Evolutionary conservation across 2,329 filamentous ascomycete species (phyloP).

Genomic region (Ceratocystis variospora): DNA sequence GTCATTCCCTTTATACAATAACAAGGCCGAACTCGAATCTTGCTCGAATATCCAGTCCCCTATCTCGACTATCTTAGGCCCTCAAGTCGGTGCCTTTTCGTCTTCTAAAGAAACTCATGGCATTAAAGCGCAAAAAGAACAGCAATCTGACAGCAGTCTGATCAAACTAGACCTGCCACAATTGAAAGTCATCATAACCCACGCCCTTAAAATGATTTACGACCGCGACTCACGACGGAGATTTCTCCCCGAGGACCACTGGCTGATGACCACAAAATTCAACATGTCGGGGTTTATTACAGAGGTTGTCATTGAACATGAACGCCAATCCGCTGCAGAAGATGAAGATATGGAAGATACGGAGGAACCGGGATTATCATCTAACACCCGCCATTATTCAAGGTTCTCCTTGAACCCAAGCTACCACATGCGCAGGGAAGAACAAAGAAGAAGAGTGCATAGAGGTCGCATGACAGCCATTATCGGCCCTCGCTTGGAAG

Average conservation of each 20-base stretch:
- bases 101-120: neutral
- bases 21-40: conserved; percentile 43
- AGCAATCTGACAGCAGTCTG: neutral
- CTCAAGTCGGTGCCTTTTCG: neutral
- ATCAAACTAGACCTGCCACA: conserved; percentile 52
- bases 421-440: conserved; percentile 9
- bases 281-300: conserved; percentile 81
- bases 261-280: conserved; percentile 81
- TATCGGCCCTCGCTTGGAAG: conserved; percentile 74
- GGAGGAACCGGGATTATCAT: conserved; percentile 22
- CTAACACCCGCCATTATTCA: neutral
- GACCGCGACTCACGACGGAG: conserved; percentile 79
- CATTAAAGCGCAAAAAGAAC: conserved; percentile 19
- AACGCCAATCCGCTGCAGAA: conserved; percentile 51
- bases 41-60: neutral
- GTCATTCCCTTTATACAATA: conserved; percentile 78
- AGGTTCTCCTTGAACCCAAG: neutral
- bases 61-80: neutral
- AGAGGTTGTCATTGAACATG: conserved; percentile 77
- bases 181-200: conserved; percentile 66
- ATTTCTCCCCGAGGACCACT: conserved; percentile 73
- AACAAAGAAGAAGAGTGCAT: conserved; percentile 31
- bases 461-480: conserved; percentile 60
- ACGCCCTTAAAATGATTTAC: conserved; percentile 74
- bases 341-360: conserved; percentile 27